Conservation (phyloP, 2,329 filamentous ascomycete genomes). For the Colletotrichum agaves region DNA sequence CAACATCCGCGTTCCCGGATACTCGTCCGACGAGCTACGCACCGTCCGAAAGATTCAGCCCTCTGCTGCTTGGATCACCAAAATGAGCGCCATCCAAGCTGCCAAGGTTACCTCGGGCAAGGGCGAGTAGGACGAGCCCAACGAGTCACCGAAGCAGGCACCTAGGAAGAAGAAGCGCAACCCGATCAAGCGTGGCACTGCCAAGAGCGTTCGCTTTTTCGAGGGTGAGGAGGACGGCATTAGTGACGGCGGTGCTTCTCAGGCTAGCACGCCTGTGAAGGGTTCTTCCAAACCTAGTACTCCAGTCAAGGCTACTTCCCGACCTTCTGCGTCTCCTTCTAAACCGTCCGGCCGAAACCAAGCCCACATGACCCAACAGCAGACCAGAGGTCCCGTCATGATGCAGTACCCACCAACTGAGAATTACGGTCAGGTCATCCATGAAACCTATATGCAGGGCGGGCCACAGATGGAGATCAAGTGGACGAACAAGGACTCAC, state of each 20-base stretch:
- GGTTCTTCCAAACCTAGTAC: background rate
- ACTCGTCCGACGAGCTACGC: conserved; percentile 91
- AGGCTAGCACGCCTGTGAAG: background rate
- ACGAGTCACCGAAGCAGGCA: conserved; percentile 12
- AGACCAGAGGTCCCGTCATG: background rate
- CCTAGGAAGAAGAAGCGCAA: conserved; percentile 2
- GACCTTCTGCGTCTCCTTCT: conserved; percentile 8
- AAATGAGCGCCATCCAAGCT: conserved; percentile 96
- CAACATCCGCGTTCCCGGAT: conserved; percentile 93
- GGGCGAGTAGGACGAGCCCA: conserved; percentile 56
- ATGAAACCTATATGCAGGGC: no score
- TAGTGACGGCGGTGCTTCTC: background rate
- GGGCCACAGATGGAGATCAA: conserved; percentile 12
- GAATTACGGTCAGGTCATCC: background rate
- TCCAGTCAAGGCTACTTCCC: conserved; percentile 2
- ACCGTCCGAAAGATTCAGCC: conserved; percentile 95
- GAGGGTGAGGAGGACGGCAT: conserved; percentile 5
- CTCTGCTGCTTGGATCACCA: conserved; percentile 88
- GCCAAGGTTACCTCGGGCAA: conserved; percentile 82
- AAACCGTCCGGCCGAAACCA: background rate
- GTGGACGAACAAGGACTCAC: background rate
- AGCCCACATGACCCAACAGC: background rate
- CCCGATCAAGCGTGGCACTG: background rate
- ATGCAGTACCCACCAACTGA: conserved; percentile 1
- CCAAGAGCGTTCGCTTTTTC: conserved; percentile 22